These are phyloP conservation scores for Alternaria hordeiaustralica DNA, from an alignment of 2,329 filamentous ascomycete species.

Conservation along the genomic window DNA sequence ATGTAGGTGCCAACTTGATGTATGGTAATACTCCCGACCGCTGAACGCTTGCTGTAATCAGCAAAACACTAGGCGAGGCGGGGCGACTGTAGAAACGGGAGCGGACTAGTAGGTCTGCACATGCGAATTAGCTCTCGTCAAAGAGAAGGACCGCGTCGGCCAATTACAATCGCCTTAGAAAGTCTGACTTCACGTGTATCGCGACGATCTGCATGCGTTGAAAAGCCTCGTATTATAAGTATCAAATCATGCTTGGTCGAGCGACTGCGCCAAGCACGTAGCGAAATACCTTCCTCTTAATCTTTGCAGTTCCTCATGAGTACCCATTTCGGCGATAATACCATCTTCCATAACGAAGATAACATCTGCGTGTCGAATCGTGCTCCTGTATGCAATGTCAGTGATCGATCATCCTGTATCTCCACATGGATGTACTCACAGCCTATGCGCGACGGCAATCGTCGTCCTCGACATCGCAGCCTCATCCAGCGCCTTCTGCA, in stretches of 20 bases:
- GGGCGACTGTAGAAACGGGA: not conserved
- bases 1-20: not conserved
- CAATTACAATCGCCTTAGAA: not conserved
- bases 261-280: not conserved
- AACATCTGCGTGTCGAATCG: constrained; percentile 46
- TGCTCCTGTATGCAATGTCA: constrained; percentile 25
- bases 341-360: constrained; percentile 52
- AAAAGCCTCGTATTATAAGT: not conserved
- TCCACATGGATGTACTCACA: constrained; percentile 52
- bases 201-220: not conserved
- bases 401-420: not conserved
- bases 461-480: constrained; percentile 52
- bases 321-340: constrained; percentile 47
- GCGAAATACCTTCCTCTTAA: not conserved
- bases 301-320: constrained; percentile 39
- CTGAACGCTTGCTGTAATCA: not conserved
- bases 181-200: not conserved
- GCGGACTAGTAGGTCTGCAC: not conserved
- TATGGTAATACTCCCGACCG: not conserved
- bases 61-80: not conserved
- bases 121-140: not conserved
- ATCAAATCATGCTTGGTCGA: not conserved
- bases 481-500: constrained; percentile 58
- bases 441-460: constrained; percentile 50
- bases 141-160: not conserved